phyloP scores from a whole-genome alignment of 202 grass and related monocot species.

The Cymbopogon flexuosus region DNA sequence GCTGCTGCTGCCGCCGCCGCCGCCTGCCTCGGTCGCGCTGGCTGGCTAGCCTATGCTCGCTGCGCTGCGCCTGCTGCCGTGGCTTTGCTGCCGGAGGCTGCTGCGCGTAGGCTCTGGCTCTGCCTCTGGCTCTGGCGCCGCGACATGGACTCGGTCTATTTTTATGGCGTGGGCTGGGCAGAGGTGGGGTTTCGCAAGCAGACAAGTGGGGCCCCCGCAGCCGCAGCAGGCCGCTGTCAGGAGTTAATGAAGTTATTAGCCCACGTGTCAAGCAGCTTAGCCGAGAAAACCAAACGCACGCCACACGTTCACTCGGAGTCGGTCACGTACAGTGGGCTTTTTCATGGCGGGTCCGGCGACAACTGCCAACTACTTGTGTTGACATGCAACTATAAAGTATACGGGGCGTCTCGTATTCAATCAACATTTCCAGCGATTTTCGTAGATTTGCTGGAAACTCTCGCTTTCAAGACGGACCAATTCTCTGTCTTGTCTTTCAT shows the following conservation, averaged over 20 bases:
- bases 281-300: neutral
- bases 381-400: too few species aligned
- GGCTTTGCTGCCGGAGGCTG: neutral
- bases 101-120: too few species aligned
- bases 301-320: neutral
- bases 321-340: neutral
- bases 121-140: neutral
- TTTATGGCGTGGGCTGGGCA: conserved; percentile 40
- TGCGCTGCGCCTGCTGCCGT: neutral
- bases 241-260: conserved; percentile 23
- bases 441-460: neutral
- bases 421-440: neutral
- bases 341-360: conserved; percentile 3
- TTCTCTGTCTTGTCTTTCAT: neutral
- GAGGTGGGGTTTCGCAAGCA: neutral
- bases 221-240: too few species aligned
- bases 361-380: conserved; percentile 16
- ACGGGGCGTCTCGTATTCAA: neutral
- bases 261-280: neutral
- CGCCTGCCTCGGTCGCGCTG: neutral
- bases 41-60: neutral
- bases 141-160: conserved; percentile 25
- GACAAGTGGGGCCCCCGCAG: conserved; percentile 21
- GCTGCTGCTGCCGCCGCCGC: neutral
- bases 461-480: neutral